These are phyloP conservation scores for Telopea speciosissima DNA, from an alignment of 177 flowering plant species.

Conservation along the genomic window DNA sequence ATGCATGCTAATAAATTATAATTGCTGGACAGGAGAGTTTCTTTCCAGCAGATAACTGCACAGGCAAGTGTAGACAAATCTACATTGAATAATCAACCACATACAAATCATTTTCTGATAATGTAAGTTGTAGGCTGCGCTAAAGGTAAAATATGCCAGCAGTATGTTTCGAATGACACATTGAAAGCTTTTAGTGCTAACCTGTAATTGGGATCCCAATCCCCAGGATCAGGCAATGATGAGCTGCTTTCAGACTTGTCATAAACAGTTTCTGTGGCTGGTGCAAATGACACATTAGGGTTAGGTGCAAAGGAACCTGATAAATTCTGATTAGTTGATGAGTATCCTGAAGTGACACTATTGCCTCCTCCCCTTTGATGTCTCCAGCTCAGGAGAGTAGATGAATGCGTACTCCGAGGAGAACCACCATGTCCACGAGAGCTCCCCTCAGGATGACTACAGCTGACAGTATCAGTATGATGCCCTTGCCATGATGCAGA, in stretches of 20 bases:
- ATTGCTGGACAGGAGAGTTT: not conserved
- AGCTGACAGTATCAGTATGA: slow-evolving; percentile 29
- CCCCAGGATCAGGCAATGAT: slow-evolving; percentile 83
- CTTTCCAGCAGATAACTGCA: not conserved
- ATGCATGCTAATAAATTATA: not conserved
- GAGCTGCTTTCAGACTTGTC: slow-evolving; percentile 51
- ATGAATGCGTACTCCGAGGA: slow-evolving; percentile 41
- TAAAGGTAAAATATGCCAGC: not conserved
- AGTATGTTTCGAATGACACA: not conserved
- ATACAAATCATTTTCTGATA: too few species aligned
- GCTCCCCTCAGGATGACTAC: slow-evolving; percentile 49
- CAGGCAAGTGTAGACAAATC: not conserved
- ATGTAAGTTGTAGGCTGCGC: not conserved
- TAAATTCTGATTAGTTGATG: slow-evolving; percentile 26
- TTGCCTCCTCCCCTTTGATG: slow-evolving; percentile 45
- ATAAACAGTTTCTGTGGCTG: slow-evolving; percentile 26
- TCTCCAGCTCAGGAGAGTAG: slow-evolving; percentile 42
- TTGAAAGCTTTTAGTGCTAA: slow-evolving; percentile 13
- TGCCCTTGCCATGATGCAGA: slow-evolving; percentile 55
- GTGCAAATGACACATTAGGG: slow-evolving; percentile 20
- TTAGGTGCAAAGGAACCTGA: slow-evolving; percentile 25
- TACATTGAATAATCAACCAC: not conserved
- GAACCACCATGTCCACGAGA: slow-evolving; percentile 42
- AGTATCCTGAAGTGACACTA: slow-evolving; percentile 23
- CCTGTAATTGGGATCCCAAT: slow-evolving; percentile 99